Conservation (phyloP, 2,329 filamentous ascomycete genomes). For the Colletotrichum sidae region DNA sequence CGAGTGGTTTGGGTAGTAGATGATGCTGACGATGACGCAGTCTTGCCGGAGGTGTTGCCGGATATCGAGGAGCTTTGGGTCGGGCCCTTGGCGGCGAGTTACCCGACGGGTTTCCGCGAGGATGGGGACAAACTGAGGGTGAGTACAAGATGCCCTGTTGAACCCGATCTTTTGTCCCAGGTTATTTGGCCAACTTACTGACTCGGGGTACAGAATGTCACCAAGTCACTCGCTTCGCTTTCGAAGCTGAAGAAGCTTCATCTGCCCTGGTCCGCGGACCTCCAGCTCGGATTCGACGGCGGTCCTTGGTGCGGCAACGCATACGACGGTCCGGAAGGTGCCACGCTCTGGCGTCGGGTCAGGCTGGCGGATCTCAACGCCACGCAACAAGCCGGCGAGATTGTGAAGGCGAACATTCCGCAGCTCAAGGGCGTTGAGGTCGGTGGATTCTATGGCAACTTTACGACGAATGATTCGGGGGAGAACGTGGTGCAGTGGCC, state of each 20-base stretch:
- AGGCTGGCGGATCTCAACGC: background rate
- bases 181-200: no score
- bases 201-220: background rate
- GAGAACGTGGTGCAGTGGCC: background rate
- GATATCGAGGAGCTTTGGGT: constrained; percentile 3
- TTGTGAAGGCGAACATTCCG: background rate
- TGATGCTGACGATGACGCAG: background rate
- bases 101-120: background rate
- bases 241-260: background rate
- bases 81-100: background rate
- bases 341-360: background rate
- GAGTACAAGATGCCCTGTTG: background rate
- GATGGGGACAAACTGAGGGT: background rate
- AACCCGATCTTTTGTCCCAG: background rate
- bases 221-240: background rate
- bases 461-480: background rate
- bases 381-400: constrained; percentile 2
- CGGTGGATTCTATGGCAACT: background rate
- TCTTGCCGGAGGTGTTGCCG: background rate
- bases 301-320: constrained; percentile 5
- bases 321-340: background rate
- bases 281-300: constrained; percentile 1
- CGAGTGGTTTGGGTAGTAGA: background rate
- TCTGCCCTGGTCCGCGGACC: background rate
- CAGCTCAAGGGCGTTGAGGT: background rate